phyloP scores from a whole-genome alignment of 768 basidiomycete species.

The Leccinum broughii region DNA sequence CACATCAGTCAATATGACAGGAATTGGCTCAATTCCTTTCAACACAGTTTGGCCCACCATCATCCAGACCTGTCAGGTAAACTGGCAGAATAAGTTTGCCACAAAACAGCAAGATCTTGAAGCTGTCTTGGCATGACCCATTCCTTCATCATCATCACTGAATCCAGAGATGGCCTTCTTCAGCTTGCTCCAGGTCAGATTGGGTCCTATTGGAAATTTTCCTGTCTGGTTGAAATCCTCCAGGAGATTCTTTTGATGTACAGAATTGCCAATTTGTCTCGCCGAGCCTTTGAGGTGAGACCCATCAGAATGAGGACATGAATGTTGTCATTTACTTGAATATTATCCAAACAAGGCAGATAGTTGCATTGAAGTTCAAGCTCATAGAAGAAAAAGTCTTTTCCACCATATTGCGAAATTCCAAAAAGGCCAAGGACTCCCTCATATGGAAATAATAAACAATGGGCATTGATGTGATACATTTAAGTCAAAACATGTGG shows the following conservation, averaged over 20 bases:
- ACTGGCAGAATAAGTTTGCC: background rate
- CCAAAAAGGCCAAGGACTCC: background rate
- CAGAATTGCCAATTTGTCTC: too few relatives aligned
- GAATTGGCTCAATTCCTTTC: background rate
- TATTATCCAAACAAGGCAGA: too few relatives aligned
- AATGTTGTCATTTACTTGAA: too few relatives aligned
- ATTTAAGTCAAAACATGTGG: background rate
- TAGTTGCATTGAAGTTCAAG: background rate
- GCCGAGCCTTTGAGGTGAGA: too few relatives aligned
- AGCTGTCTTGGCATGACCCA: background rate
- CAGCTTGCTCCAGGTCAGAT: too few relatives aligned
- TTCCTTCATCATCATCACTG: too few relatives aligned
- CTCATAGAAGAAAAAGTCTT: background rate
- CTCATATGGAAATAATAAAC: constrained; percentile 1
- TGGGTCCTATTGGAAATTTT: too few relatives aligned
- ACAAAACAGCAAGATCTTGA: background rate
- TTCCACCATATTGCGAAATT: background rate
- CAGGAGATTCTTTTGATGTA: too few relatives aligned
- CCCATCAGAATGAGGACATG: too few relatives aligned
- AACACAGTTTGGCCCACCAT: background rate
- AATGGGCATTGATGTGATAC: background rate
- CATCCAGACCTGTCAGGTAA: background rate
- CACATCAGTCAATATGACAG: background rate
- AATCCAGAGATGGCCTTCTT: too few relatives aligned
- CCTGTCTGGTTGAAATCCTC: too few relatives aligned